Evolutionary conservation across 495 filamentous ascomycete genomes (phyloP).

Genomic region (Cryomyces minteri): DNA sequence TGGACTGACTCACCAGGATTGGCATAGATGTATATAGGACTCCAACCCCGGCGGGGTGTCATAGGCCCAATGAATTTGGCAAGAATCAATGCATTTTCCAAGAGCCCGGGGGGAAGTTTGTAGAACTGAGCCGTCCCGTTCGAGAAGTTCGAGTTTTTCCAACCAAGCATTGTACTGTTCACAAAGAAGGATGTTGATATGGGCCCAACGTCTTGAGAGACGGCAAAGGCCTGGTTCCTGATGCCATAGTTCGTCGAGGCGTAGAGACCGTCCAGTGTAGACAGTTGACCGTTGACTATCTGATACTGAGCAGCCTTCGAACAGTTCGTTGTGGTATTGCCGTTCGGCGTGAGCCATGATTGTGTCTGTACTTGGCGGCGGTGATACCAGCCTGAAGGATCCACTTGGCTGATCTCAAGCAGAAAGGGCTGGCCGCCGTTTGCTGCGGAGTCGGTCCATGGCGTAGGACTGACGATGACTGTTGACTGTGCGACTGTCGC

Average conservation of each 20-base stretch:
- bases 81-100: conserved; percentile 5
- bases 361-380: not conserved
- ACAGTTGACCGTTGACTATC: conserved; percentile 5
- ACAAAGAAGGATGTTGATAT: conserved; percentile 7
- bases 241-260: conserved; percentile 1
- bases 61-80: conserved; percentile 4
- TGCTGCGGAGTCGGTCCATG: conserved; percentile 1
- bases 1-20: not conserved
- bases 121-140: conserved; percentile 8
- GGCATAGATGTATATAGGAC: conserved; percentile 1
- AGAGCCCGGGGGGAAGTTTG: not conserved
- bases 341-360: conserved; percentile 6
- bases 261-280: not conserved
- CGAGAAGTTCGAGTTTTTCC: conserved; percentile 8
- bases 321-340: conserved; percentile 9
- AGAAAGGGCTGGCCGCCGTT: conserved; percentile 11
- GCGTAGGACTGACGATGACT: conserved; percentile 4
- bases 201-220: not conserved
- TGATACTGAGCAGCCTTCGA: conserved; percentile 4
- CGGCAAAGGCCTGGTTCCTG: conserved; percentile 1
- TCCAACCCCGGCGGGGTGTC: not conserved
- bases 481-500: conserved; percentile 7
- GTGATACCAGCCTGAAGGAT: not conserved
- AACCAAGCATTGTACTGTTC: not conserved
- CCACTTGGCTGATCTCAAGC: not conserved